Evolutionary conservation across 345 rosid species (phyloP), one percentile per base, ranked within the genome.

Genomic region (Hibiscus tridactylites): DNA sequence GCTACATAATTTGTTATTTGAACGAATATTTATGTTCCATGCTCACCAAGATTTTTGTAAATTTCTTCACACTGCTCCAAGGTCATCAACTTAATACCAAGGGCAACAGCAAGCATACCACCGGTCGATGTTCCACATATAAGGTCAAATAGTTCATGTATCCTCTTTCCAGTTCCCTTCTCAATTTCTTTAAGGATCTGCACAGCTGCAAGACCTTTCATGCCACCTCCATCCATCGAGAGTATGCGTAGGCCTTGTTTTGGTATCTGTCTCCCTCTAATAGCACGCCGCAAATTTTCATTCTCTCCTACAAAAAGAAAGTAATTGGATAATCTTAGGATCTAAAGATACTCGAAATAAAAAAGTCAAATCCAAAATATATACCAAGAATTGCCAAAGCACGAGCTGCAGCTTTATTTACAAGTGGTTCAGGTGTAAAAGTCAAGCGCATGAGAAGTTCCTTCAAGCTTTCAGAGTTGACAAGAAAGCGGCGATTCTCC

Each of bases 221-320:
- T 96, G 79, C 99, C 99, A 80, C 99, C 99, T 56, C 99, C 98
- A 82, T 95, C 99, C 99, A 95, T 90, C 58, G 99, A 78, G 67
- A 95, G 98, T 80, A 95, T 95, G 63, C 99, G 96, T 75, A 92
- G 75, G 68, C 99, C 99, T 81, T 90, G 92, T 82, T 88, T 92
- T 61, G 98, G 87, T 66, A 91, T 88, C 69, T 79, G 93, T 76
- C 98, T 89, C 79, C 96, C 99, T 79, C 80, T 89, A 78, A 91
- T 84, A 75, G 98, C 88, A 70, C 96, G 98, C 28, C 99, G 86
- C 73, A 95, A 76, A 78, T 76, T 86, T 80, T 95, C 99, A 78
- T 95, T 95, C 84, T 95, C 99, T 77, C 99, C 99, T 95, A 75
- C 39, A 56, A 39, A 73, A 65, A n/a, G 9, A 12, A 37, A 11